These are phyloP conservation scores for Zygoascus meyerae DNA, from an alignment of 1,139 yeast genomes.

Conservation along the genomic window DNA sequence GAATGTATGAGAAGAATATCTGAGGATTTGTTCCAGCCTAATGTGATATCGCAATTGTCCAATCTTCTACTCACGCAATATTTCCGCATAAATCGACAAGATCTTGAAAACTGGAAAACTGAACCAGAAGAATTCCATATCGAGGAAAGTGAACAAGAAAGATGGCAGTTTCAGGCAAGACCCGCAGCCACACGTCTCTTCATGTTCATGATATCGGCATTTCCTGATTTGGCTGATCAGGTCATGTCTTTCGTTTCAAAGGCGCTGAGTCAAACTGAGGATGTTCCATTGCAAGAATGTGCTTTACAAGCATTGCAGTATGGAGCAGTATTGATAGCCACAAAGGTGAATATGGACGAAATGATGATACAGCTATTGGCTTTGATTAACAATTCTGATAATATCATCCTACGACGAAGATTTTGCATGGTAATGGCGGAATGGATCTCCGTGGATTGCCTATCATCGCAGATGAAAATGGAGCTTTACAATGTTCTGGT, in stretches of 20 bases:
- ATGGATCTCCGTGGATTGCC: constrained; percentile 60
- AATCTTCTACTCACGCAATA: constrained; percentile 68
- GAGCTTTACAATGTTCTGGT: constrained; percentile 54
- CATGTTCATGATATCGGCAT: constrained; percentile 65
- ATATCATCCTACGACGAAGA: constrained; percentile 63
- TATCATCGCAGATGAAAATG: constrained; percentile 42
- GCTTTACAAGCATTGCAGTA: constrained; percentile 76
- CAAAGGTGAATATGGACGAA: constrained; percentile 57
- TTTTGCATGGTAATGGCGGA: constrained; percentile 70
- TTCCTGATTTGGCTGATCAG: constrained; percentile 54
- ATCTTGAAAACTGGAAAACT: constrained; percentile 70
- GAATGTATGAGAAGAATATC: constrained; percentile 50
- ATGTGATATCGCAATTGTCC: constrained; percentile 51
- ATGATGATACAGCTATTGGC: constrained; percentile 54
- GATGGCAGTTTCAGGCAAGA: constrained; percentile 80
- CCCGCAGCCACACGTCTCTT: constrained; percentile 87
- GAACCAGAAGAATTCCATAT: constrained; percentile 94
- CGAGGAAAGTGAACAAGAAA: constrained; percentile 60
- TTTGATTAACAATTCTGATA: constrained; percentile 38
- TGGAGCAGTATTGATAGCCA: constrained; percentile 61
- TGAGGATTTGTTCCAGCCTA: constrained; percentile 51
- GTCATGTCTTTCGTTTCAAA: constrained; percentile 58
- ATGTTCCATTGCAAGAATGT: constrained; percentile 68
- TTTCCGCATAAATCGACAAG: constrained; percentile 64
- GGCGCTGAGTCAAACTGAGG: constrained; percentile 40